phyloP scores from a whole-genome alignment of 2,329 filamentous ascomycete genomes.

The Sarocladiaceae sp. region DNA sequence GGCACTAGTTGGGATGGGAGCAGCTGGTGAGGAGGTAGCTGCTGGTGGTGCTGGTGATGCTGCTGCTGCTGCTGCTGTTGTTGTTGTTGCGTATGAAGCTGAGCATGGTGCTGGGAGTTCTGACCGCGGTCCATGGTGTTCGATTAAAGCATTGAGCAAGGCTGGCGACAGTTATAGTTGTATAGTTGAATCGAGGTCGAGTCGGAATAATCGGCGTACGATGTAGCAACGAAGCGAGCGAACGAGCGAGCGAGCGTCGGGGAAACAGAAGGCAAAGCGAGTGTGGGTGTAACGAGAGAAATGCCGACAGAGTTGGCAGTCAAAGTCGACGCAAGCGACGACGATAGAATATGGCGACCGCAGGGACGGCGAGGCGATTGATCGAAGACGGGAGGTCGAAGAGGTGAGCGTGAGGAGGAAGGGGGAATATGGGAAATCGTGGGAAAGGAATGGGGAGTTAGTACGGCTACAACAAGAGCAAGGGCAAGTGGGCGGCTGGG shows the following conservation, averaged over 20 bases:
- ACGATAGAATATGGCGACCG: conserved; percentile 1
- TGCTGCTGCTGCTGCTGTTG: conserved; percentile 8
- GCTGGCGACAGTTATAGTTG: background rate
- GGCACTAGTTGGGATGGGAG: background rate
- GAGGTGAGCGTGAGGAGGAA: conserved; percentile 1
- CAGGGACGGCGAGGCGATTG: background rate
- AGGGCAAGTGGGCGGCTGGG: background rate
- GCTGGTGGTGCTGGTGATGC: conserved; percentile 9
- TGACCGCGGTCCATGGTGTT: conserved; percentile 26
- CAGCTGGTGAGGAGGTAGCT: conserved; percentile 11
- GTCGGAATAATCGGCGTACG: background rate
- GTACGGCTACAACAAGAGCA: background rate
- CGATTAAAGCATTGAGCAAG: conserved; percentile 7
- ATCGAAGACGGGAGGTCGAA: conserved; percentile 3
- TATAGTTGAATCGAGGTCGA: background rate
- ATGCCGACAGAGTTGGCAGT: background rate
- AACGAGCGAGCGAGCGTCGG: background rate
- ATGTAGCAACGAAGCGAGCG: conserved; percentile 3
- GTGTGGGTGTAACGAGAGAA: conserved; percentile 9
- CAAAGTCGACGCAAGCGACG: background rate
- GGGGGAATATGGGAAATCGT: conserved; percentile 7
- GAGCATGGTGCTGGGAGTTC: conserved; percentile 21
- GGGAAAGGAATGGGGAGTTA: background rate
- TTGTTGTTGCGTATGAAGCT: conserved; percentile 16
- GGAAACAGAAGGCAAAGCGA: background rate